These are phyloP conservation scores for Petunia axillaris DNA, from an alignment of 257 asterid genomes.

Conservation along the genomic window DNA sequence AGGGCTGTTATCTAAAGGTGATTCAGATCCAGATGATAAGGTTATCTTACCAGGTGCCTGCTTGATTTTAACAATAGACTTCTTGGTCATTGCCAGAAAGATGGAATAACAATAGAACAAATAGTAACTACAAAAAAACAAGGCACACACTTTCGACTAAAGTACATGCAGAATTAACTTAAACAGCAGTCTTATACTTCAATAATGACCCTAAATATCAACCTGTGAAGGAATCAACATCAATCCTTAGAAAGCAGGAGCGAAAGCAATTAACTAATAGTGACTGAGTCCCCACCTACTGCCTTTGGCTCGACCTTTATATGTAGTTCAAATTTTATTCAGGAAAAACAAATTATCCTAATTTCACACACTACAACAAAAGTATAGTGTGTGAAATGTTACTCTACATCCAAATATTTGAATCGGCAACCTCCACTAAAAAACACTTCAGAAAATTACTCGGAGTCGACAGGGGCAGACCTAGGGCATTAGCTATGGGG, in stretches of 20 bases:
- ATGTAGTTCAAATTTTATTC: background rate
- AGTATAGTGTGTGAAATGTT: background rate
- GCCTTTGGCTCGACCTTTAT: background rate
- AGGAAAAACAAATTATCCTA: no score
- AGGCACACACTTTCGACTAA: background rate
- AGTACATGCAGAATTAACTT: background rate
- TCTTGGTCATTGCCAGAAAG: background rate
- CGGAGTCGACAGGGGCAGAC: background rate
- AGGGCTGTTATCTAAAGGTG: background rate
- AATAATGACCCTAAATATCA: background rate
- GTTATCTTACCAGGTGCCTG: conserved; percentile 23
- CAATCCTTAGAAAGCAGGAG: background rate
- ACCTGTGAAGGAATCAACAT: background rate
- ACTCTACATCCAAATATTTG: background rate
- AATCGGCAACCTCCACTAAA: background rate
- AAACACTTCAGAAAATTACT: background rate
- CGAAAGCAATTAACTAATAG: background rate
- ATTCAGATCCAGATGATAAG: conserved; percentile 22
- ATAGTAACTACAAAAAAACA: background rate
- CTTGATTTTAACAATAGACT: background rate
- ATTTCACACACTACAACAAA: no score
- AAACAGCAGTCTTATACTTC: background rate
- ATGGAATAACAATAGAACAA: conserved; percentile 4
- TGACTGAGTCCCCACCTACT: background rate
- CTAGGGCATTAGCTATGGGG: no score